These are phyloP conservation scores for Mrakia gelida DNA, from an alignment of 768 basidiomycete genomes.

Conservation along the genomic window DNA sequence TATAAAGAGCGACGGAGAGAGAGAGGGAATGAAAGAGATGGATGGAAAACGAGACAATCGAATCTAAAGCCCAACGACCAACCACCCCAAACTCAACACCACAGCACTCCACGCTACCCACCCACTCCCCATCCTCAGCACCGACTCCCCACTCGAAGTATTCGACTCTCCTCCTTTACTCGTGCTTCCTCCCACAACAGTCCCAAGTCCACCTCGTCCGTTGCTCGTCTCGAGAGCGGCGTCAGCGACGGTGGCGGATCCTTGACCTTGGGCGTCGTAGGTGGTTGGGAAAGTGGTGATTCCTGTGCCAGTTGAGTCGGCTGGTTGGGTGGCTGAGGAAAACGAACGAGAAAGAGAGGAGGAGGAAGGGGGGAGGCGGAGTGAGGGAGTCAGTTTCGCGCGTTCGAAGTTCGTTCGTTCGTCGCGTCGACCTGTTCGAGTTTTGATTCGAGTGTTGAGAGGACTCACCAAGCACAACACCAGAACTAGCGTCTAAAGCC, in stretches of 20 bases:
- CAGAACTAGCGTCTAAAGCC: slow-evolving; percentile 12
- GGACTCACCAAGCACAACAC: neutral
- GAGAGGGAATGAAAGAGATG: neutral
- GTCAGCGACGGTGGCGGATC: slow-evolving; percentile 22
- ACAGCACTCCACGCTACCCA: neutral
- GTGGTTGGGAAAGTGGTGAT: slow-evolving; percentile 29
- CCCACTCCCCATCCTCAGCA: neutral
- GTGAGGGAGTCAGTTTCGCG: neutral
- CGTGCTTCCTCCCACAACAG: slow-evolving; percentile 12
- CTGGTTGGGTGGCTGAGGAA: neutral
- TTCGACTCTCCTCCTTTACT: slow-evolving; percentile 9
- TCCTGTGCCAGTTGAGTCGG: neutral
- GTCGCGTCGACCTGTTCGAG: too few species aligned
- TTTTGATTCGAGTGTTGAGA: too few species aligned
- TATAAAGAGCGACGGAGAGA: neutral
- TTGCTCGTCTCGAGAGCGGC: slow-evolving; percentile 24
- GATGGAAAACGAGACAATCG: neutral
- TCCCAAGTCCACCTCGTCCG: slow-evolving; percentile 16
- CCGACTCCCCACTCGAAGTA: neutral
- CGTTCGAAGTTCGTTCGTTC: too few species aligned
- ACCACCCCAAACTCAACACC: neutral
- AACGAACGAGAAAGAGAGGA: neutral
- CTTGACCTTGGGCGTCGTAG: slow-evolving; percentile 20
- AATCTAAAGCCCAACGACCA: neutral
- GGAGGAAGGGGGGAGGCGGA: too few species aligned